A percentile compares a stretch with the other conserved stretches of the same genome.
Conservation (phyloP, 306 rosid species). For the Prunus fruticosa region DNA sequence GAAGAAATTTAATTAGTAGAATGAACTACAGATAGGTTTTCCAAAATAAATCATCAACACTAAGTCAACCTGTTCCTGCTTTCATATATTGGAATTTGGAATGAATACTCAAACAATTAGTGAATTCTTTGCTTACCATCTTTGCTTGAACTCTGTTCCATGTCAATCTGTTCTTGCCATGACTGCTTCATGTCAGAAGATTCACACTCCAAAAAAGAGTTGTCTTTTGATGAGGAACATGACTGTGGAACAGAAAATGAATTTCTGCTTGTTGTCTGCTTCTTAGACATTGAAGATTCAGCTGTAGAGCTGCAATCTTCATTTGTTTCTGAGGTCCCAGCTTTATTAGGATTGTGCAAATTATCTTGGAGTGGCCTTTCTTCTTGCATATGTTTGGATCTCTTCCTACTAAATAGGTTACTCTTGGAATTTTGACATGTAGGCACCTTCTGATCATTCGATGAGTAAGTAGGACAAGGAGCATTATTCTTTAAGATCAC, state of each 20-base stretch:
- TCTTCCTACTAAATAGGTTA: slow-evolving; percentile 41
- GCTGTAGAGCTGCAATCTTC: slow-evolving; percentile 76
- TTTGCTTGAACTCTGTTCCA: slow-evolving; percentile 52
- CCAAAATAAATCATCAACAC: background rate
- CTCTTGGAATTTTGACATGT: slow-evolving; percentile 42
- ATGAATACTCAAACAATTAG: background rate
- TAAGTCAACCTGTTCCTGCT: background rate
- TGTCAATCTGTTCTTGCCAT: slow-evolving; percentile 48
- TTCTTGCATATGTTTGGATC: slow-evolving; percentile 44
- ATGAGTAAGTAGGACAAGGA: slow-evolving; percentile 60
- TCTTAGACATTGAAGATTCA: slow-evolving; percentile 73
- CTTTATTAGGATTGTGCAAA: slow-evolving; percentile 19
- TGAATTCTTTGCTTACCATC: slow-evolving; percentile 31
- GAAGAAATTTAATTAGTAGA: background rate
- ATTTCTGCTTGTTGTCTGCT: slow-evolving; percentile 50
- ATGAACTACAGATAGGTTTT: background rate
- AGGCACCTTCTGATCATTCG: slow-evolving; percentile 93
- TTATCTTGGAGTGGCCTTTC: slow-evolving; percentile 28
- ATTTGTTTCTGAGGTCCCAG: slow-evolving; percentile 38
- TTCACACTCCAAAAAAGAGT: slow-evolving; percentile 24
- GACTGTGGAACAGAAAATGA: slow-evolving; percentile 81
- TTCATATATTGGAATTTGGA: too few relatives aligned
- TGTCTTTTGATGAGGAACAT: slow-evolving; percentile 41
- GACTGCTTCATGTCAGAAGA: slow-evolving; percentile 48
- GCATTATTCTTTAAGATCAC: slow-evolving; percentile 33